Percentiles rank a stretch among this genome's conserved stretches.
These are phyloP conservation scores for Rhodocollybia butyracea DNA, from an alignment of 768 basidiomycete genomes.

Conservation along the genomic window DNA sequence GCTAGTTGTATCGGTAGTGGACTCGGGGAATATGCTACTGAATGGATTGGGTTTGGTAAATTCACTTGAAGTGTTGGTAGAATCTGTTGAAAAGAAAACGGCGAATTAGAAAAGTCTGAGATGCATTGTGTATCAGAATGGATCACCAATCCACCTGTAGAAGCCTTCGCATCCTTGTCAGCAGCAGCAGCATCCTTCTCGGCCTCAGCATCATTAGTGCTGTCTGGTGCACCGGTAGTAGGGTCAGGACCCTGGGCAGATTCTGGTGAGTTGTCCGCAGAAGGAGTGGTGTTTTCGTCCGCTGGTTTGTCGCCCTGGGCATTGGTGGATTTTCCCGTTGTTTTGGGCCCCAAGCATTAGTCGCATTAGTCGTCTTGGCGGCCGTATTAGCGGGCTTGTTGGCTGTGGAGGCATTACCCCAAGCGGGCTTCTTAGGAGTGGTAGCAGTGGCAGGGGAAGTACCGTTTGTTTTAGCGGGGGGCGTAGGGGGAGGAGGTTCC, in stretches of 20 bases:
- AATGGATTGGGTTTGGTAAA: background rate
- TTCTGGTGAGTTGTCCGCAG: background rate
- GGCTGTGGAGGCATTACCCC: background rate
- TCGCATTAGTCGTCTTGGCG: background rate
- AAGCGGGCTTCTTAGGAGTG: background rate
- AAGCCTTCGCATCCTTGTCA: background rate
- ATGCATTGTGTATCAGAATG: background rate
- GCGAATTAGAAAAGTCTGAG: constrained; percentile 1
- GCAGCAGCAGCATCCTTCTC: background rate
- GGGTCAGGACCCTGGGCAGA: background rate
- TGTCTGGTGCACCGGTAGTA: background rate
- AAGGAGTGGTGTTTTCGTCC: background rate
- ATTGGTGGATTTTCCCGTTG: no score
- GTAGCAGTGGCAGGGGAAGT: background rate
- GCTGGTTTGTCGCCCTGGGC: no score
- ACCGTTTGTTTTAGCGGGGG: background rate
- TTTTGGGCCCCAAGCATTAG: no score
- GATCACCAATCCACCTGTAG: constrained; percentile 11
- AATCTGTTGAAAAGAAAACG: background rate
- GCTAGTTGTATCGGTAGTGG: background rate
- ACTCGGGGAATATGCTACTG: background rate
- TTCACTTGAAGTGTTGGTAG: constrained; percentile 5
- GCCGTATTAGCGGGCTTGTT: background rate
- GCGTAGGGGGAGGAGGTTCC: constrained; percentile 1
- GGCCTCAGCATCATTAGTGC: background rate